These are phyloP conservation scores for Tetradesmus obliquus DNA, from an alignment of 139 green algal genomes.

Conservation along the genomic window DNA sequence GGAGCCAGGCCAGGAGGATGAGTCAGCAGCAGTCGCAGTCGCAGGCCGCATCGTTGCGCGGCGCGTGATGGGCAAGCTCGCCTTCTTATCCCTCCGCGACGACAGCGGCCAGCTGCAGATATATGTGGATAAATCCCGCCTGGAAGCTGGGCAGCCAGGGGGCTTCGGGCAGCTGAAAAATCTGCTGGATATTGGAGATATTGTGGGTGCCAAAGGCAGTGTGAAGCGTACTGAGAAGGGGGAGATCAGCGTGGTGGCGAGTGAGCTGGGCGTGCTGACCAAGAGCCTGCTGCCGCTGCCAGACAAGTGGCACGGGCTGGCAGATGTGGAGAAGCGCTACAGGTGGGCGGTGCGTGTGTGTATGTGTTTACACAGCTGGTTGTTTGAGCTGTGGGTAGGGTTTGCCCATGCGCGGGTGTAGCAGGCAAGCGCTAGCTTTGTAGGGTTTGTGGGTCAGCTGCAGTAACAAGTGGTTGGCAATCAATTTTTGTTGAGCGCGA, in stretches of 20 bases:
- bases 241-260: constrained; percentile 85
- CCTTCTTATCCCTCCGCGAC: constrained; percentile 93
- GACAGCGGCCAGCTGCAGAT: constrained; percentile 91
- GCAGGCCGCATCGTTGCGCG: constrained; percentile 91
- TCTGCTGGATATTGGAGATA: constrained; percentile 92
- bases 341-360: constrained; percentile 63
- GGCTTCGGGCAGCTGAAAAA: constrained; percentile 84
- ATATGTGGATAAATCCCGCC: constrained; percentile 82
- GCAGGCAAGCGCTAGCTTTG: neutral
- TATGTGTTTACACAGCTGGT: neutral
- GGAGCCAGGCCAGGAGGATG: constrained; percentile 66
- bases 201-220: constrained; percentile 80
- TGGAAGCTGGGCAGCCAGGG: constrained; percentile 70
- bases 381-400: too few species aligned
- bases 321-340: constrained; percentile 97
- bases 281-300: constrained; percentile 96
- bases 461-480: too few species aligned
- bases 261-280: constrained; percentile 81
- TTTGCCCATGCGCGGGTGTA: too few species aligned
- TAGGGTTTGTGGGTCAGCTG: neutral
- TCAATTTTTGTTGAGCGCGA: too few species aligned
- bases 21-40: constrained; percentile 68
- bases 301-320: constrained; percentile 98
- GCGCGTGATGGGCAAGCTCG: constrained; percentile 97
- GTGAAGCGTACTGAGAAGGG: constrained; percentile 97